Evolutionary conservation across 192 early-diverging fungal species (phyloP), one percentile per base, ranked within the genome.

Genomic region (Ambispora gerdemannii): DNA sequence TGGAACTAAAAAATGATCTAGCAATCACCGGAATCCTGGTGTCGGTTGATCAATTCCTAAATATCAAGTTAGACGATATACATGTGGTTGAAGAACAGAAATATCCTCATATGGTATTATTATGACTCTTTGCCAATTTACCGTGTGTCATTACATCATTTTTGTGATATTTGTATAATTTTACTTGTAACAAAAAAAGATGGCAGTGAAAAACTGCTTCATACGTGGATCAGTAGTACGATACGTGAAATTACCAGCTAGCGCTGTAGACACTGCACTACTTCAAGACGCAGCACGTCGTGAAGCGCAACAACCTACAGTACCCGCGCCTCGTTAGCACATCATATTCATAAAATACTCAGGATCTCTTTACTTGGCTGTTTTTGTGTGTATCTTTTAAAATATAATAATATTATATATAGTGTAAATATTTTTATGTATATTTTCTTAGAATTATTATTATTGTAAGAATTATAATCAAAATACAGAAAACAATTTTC

Each of bases 1-100:
- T 99, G 8, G 98, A 99, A 82, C 87, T 99, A 70, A 99, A 99
- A 83, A 99, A 99, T 74, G 98, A 99, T 81, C 76, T 99, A 65
- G 85, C 90, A 19, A 95, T 99, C 53, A 86, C 82, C 32, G 98
- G 98, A 15, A 90, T 88, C 27, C 82, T 99, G 28, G 92, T 96
- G 27, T 98, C 96, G 2, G 98, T 99, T 7, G 98, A 99, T 83
- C 98, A 98, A 82, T 99, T 95, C 77, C 84, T 99, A 71, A 99
- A 99, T 79, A 95, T 99, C 74, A 98, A 98, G 76, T 80, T 99
- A 52, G 95, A 98, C 74, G 90, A 95, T 35, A 93, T 98, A 68
- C 74, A 79, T 32, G 92, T 96, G 0, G 86, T 89, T 8, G 87
- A 93, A 51, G 88, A 95, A 66, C 90, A 89, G 65, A 80, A 87